Conservation (phyloP, 2,329 filamentous ascomycete genomes). For the Neofusicoccum ribis region DNA sequence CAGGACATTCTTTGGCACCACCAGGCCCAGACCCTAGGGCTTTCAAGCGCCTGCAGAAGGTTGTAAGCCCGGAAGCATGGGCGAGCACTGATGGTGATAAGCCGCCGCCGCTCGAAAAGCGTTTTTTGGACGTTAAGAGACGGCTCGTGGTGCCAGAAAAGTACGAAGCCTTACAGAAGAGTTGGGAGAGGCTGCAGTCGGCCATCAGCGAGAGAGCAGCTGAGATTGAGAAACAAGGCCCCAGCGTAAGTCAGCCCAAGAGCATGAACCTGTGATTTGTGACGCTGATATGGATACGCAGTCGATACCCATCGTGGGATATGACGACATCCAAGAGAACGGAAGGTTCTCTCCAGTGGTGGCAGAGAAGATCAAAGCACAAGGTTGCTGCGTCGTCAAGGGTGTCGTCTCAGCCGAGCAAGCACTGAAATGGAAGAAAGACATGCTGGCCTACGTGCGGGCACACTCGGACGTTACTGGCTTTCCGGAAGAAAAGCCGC, state of each 20-base stretch:
- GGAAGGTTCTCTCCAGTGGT: neutral
- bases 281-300: neutral
- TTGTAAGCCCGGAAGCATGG: neutral
- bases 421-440: neutral
- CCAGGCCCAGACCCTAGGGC: neutral
- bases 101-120: neutral
- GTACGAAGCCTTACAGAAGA: neutral
- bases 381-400: neutral
- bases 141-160: neutral
- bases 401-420: neutral
- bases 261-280: neutral
- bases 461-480: neutral
- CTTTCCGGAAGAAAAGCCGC: neutral
- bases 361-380: neutral
- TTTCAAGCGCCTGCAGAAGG: neutral
- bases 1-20: neutral
- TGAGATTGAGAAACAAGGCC: neutral
- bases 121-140: neutral
- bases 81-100: neutral
- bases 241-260: neutral
- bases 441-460: neutral
- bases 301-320: neutral
- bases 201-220: neutral
- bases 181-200: neutral
- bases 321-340: neutral